These are phyloP conservation scores for Cladophialophora carrionii DNA, from an alignment of 2,329 filamentous ascomycete species.

Conservation along the genomic window DNA sequence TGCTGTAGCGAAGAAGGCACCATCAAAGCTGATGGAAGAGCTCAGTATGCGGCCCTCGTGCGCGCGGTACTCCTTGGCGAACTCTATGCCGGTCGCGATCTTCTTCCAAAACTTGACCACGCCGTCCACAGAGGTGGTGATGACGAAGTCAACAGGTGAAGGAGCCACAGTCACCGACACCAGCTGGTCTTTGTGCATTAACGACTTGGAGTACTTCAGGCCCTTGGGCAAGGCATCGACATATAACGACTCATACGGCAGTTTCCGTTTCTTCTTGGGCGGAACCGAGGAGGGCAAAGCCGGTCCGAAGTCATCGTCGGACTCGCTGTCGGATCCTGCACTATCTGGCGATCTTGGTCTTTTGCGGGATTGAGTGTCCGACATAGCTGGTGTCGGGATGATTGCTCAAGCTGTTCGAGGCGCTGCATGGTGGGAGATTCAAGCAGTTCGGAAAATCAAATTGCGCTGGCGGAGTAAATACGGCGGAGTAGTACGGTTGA, in stretches of 20 bases:
- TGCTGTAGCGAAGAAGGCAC: conserved; percentile 88
- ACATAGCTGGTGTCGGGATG: conserved; percentile 15
- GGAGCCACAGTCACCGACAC: conserved; percentile 87
- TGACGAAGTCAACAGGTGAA: conserved; percentile 81
- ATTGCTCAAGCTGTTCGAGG: neutral
- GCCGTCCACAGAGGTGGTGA: conserved; percentile 92
- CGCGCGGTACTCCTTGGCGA: conserved; percentile 96
- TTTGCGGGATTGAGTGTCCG: conserved; percentile 26
- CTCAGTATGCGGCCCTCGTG: conserved; percentile 83
- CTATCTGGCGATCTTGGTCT: conserved; percentile 24
- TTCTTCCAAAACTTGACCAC: conserved; percentile 99
- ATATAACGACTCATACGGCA: conserved; percentile 95
- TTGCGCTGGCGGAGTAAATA: neutral
- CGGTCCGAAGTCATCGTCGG: conserved; percentile 88
- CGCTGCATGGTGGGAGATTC: neutral
- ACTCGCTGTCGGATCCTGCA: conserved; percentile 47
- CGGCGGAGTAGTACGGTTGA: neutral
- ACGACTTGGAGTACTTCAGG: conserved; percentile 83
- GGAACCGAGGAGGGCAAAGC: conserved; percentile 78
- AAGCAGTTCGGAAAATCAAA: neutral
- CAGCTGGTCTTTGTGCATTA: conserved; percentile 98
- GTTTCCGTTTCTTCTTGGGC: conserved; percentile 87
- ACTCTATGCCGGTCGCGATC: conserved; percentile 83
- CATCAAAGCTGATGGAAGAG: conserved; percentile 84
- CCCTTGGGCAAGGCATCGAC: conserved; percentile 83